phyloP scores from a whole-genome alignment of 768 basidiomycete genomes.

The Austroboletus eburneus region DNA sequence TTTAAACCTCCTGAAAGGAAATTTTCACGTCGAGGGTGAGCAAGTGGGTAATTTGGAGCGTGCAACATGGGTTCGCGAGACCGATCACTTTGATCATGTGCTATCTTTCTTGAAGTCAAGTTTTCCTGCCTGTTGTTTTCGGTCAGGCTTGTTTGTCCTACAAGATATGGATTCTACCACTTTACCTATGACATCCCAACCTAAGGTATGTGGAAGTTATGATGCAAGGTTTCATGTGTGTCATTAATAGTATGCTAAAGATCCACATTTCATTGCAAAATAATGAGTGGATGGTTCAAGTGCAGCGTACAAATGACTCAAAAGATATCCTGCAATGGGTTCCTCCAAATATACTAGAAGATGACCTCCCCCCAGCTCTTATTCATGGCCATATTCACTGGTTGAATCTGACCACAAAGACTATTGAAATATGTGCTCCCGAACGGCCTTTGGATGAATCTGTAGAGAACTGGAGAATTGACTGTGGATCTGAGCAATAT shows the following conservation, averaged over 20 bases:
- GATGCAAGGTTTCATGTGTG: not conserved
- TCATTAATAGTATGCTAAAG: slow-evolving; percentile 13
- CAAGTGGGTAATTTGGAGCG: too few relatives aligned
- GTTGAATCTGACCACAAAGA: slow-evolving; percentile 13
- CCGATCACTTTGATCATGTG: too few relatives aligned
- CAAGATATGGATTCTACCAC: too few relatives aligned
- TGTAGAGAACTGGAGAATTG: not conserved
- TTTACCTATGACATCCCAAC: not conserved
- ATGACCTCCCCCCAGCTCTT: slow-evolving; percentile 8
- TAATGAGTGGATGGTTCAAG: slow-evolving; percentile 6
- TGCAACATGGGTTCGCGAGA: too few relatives aligned
- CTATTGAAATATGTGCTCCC: slow-evolving; percentile 17
- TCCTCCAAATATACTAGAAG: not conserved
- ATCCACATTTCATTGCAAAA: not conserved
- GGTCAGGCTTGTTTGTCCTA: too few relatives aligned
- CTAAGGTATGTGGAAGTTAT: not conserved
- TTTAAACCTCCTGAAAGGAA: too few relatives aligned
- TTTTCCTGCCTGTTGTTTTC: too few relatives aligned
- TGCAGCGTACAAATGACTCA: too few relatives aligned
- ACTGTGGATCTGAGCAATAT: not conserved
- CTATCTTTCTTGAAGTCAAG: too few relatives aligned
- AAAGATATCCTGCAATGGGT: not conserved
- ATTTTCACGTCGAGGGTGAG: too few relatives aligned
- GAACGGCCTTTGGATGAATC: not conserved
- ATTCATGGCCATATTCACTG: slow-evolving; percentile 20